Evolutionary conservation across 371 early-diverging fungal species (phyloP).

Genomic region (Rhizopus microsporus): DNA sequence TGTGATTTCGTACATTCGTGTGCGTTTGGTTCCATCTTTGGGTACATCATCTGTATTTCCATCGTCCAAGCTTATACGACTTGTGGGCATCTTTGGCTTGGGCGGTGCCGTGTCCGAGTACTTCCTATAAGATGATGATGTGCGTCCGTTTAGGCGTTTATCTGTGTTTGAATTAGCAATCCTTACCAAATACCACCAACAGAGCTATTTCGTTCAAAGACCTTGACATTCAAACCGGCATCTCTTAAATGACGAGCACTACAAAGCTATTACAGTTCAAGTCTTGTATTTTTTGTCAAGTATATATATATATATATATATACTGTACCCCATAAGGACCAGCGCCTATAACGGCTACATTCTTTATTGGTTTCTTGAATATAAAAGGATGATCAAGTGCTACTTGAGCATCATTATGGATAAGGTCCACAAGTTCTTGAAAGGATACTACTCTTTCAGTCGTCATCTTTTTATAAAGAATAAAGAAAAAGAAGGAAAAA

Average conservation of each 20-base stretch:
- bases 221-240: conserved; percentile 19
- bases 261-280: not conserved
- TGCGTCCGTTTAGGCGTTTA: not conserved
- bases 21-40: conserved; percentile 6
- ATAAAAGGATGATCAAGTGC: conserved; percentile 22
- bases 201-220: conserved; percentile 22
- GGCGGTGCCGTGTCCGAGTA: conserved; percentile 21
- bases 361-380: conserved; percentile 23
- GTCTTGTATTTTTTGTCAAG: not conserved
- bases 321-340: conserved; percentile 24
- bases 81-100: conserved; percentile 27
- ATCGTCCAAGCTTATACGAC: not conserved
- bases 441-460: not conserved
- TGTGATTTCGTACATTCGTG: conserved; percentile 21
- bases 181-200: conserved; percentile 31
- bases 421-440: conserved; percentile 9
- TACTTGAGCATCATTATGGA: conserved; percentile 15
- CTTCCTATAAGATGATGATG: conserved; percentile 9
- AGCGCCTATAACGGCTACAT: conserved; percentile 29
- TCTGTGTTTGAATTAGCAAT: not conserved
- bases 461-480: conserved; percentile 11
- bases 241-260: conserved; percentile 21
- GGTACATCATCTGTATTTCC: not conserved
- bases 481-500: conserved; percentile 3
- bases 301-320: not conserved